Percentiles rank a stretch among this genome's conserved stretches.
Evolutionary conservation across 768 basidiomycete genomes (phyloP).

Genomic region (Piloderma croceum): DNA sequence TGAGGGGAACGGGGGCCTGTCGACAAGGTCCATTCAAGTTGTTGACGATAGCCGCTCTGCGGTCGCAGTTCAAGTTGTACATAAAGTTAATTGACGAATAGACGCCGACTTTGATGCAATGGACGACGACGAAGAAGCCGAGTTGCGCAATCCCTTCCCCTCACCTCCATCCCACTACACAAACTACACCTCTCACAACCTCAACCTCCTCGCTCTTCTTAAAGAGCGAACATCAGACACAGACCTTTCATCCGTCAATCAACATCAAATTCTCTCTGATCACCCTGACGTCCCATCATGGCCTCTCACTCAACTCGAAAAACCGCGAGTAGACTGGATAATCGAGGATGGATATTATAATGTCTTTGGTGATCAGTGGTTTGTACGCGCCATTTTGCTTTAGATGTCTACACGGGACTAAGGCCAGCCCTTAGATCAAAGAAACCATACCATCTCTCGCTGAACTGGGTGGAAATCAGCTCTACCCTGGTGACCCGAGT

Average conservation of each 20-base stretch:
- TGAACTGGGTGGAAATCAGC: slow-evolving; percentile 72
- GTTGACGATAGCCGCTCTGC: too few species aligned
- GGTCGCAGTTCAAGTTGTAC: too few species aligned
- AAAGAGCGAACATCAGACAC: slow-evolving; percentile 44
- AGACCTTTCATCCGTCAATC: slow-evolving; percentile 39
- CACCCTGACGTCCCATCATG: slow-evolving; percentile 73
- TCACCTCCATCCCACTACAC: slow-evolving; percentile 82
- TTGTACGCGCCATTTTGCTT: slow-evolving; percentile 46
- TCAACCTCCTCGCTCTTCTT: slow-evolving; percentile 60
- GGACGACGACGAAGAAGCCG: slow-evolving; percentile 68
- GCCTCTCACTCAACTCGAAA: slow-evolving; percentile 71
- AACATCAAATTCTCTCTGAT: slow-evolving; percentile 62
- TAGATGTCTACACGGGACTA: slow-evolving; percentile 1
- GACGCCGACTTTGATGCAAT: slow-evolving; percentile 31
- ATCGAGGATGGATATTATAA: slow-evolving; percentile 77
- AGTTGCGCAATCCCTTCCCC: slow-evolving; percentile 83
- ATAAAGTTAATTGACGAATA: too few species aligned
- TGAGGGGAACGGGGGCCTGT: slow-evolving; percentile 2
- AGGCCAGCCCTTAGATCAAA: slow-evolving; percentile 52
- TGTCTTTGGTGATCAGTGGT: slow-evolving; percentile 86
- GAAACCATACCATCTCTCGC: slow-evolving; percentile 78
- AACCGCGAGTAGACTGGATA: slow-evolving; percentile 88
- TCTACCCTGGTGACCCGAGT: slow-evolving; percentile 71
- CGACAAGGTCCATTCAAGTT: neutral
- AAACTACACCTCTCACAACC: slow-evolving; percentile 69